These are phyloP conservation scores for Herpetospermum pedunculosum DNA, from an alignment of 306 rosid genomes.

Conservation along the genomic window DNA sequence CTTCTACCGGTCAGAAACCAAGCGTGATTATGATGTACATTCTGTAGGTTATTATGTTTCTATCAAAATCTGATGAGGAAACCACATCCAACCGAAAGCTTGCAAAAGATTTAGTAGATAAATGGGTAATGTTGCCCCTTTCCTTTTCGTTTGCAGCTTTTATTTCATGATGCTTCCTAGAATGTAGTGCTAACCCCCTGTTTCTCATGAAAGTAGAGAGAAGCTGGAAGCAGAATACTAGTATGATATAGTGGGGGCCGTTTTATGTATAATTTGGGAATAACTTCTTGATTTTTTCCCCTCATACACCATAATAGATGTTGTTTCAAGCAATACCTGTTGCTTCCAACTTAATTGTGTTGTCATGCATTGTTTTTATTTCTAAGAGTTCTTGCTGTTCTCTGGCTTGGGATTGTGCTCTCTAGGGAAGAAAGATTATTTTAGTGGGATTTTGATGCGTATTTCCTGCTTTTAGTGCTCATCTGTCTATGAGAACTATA, in stretches of 20 bases:
- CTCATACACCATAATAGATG: neutral
- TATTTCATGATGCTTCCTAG: neutral
- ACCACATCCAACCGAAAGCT: slow-evolving; percentile 68
- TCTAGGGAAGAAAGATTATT: neutral
- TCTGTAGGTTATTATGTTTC: slow-evolving; percentile 79
- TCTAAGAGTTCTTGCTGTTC: neutral
- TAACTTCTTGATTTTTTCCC: neutral
- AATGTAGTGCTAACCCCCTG: neutral
- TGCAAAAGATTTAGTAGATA: slow-evolving; percentile 89
- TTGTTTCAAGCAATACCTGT: neutral
- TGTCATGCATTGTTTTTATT: neutral
- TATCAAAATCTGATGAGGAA: slow-evolving; percentile 91
- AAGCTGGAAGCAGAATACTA: neutral
- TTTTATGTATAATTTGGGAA: neutral
- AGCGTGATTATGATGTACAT: slow-evolving; percentile 2
- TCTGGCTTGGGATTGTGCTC: neutral
- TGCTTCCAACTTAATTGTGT: neutral
- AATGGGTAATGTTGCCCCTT: slow-evolving; percentile 53
- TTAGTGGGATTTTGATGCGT: neutral
- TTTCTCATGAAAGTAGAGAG: neutral
- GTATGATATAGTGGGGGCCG: neutral
- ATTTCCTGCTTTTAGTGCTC: neutral
- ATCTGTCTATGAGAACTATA: neutral
- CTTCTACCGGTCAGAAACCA: neutral
- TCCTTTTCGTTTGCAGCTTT: neutral